These are phyloP conservation scores for Senecio squalidus DNA, from an alignment of 140 eudicot genomes.

Conservation along the genomic window DNA sequence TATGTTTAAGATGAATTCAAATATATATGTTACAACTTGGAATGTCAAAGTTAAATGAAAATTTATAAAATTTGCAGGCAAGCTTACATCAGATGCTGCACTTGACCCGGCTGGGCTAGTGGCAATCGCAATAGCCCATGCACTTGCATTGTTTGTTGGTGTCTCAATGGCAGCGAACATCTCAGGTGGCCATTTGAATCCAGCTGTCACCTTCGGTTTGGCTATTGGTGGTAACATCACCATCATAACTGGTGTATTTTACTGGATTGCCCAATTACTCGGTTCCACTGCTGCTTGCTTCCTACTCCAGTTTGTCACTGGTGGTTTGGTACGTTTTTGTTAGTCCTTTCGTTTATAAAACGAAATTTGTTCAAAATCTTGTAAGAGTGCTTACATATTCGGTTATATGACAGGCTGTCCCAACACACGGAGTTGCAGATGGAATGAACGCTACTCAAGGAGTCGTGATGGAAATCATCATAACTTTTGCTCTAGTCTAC, in stretches of 20 bases:
- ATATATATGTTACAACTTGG: neutral
- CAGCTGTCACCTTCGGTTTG: slow-evolving; percentile 72
- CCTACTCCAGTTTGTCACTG: slow-evolving; percentile 50
- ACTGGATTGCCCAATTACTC: slow-evolving; percentile 63
- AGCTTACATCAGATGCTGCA: slow-evolving; percentile 45
- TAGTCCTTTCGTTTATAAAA: neutral
- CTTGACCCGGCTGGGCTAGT: slow-evolving; percentile 56
- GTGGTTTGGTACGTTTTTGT: slow-evolving; percentile 41
- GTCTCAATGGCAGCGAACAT: slow-evolving; percentile 65
- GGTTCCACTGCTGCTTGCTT: slow-evolving; percentile 61
- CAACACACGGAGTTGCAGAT: slow-evolving; percentile 54
- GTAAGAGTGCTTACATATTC: neutral
- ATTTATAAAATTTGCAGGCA: slow-evolving; percentile 28
- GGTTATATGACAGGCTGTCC: slow-evolving; percentile 39
- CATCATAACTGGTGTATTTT: slow-evolving; percentile 47
- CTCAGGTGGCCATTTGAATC: slow-evolving; percentile 70
- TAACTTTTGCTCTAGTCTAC: slow-evolving; percentile 67
- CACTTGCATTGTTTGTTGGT: slow-evolving; percentile 61
- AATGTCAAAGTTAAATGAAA: too few relatives aligned
- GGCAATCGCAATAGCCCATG: slow-evolving; percentile 64
- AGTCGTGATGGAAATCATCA: slow-evolving; percentile 55
- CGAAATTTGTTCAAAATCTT: too few relatives aligned
- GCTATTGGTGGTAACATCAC: slow-evolving; percentile 70
- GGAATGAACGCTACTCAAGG: slow-evolving; percentile 46
- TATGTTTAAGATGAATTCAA: neutral